Percentiles rank a stretch among this genome's conserved stretches.
phyloP scores from a whole-genome alignment of 345 rosid genomes.

The Geranium rotundifolium region DNA sequence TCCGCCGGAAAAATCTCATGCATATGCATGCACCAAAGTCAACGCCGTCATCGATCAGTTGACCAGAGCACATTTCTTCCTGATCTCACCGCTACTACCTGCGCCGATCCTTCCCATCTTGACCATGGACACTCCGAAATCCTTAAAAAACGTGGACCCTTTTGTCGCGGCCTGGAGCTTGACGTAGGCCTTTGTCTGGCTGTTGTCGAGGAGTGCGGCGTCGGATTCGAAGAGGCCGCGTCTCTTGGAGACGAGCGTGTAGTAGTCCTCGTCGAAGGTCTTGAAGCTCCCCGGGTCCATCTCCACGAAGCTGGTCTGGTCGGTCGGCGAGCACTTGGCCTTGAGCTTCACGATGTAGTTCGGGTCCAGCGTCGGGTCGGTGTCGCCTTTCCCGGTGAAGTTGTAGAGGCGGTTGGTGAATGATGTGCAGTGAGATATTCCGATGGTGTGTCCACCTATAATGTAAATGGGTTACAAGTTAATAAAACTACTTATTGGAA shows the following conservation, averaged over 20 bases:
- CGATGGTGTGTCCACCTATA: conserved; percentile 63
- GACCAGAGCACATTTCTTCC: conserved; percentile 15
- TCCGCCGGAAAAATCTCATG: too few relatives aligned
- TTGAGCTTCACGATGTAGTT: conserved; percentile 21
- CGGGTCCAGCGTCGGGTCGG: conserved; percentile 41
- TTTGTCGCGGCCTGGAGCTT: conserved; percentile 10
- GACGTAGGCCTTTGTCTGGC: conserved; percentile 38
- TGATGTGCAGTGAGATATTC: conserved; percentile 48
- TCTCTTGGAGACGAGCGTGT: conserved; percentile 33
- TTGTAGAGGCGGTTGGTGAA: conserved; percentile 46
- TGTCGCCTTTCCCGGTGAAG: conserved; percentile 50
- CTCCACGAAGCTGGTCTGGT: conserved; percentile 36
- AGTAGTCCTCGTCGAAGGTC: conserved; percentile 50
- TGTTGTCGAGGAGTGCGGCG: conserved; percentile 44
- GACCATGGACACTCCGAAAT: conserved; percentile 59
- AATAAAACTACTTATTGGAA: background rate
- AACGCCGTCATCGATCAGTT: too few relatives aligned
- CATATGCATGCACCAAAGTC: too few relatives aligned
- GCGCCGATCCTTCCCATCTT: conserved; percentile 63
- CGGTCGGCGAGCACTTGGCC: conserved; percentile 33
- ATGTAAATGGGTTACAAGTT: background rate
- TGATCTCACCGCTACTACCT: conserved; percentile 36
- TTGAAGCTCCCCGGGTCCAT: conserved; percentile 65
- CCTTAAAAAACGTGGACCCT: conserved; percentile 37
- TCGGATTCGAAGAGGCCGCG: conserved; percentile 58